Evolutionary conservation across 1,284 basidiomycete species (phyloP).

Genomic region (Sanguinoderma infundibulare): DNA sequence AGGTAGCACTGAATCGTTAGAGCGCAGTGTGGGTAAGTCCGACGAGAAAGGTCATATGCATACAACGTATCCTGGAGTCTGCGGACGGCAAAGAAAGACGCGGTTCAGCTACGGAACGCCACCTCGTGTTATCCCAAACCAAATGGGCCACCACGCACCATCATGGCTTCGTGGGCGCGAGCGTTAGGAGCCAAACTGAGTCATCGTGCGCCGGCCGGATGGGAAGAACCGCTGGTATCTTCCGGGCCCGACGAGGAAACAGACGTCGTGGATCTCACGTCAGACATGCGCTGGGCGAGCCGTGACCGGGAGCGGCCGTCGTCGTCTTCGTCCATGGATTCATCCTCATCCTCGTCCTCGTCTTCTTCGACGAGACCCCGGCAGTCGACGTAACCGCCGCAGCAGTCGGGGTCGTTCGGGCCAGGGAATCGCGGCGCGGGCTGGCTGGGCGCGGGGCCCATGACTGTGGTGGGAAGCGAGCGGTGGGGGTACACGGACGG

Average conservation of each 20-base stretch:
- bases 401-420: slow-evolving; percentile 38
- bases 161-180: slow-evolving; percentile 9
- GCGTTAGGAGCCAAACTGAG: background rate
- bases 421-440: slow-evolving; percentile 9
- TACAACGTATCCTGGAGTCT: background rate
- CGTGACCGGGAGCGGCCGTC: slow-evolving; percentile 16
- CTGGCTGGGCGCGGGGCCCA: slow-evolving; percentile 18
- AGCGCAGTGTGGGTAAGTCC: background rate
- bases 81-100: slow-evolving; percentile 4
- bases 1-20: slow-evolving; percentile 8
- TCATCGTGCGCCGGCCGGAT: slow-evolving; percentile 8
- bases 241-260: slow-evolving; percentile 29
- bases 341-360: slow-evolving; percentile 22
- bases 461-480: slow-evolving; percentile 19
- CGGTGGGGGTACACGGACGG: slow-evolving; percentile 25
- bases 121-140: background rate
- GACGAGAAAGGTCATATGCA: slow-evolving; percentile 2
- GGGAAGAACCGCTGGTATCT: slow-evolving; percentile 14
- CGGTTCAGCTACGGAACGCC: background rate
- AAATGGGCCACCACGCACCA: background rate
- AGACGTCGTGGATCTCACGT: slow-evolving; percentile 34
- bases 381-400: slow-evolving; percentile 55
- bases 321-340: slow-evolving; percentile 19
- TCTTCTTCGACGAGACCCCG: slow-evolving; percentile 45
- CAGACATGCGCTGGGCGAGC: slow-evolving; percentile 31